Evolutionary conservation across 208 protist genomes (phyloP).

Genomic region (Endotrypanum monterogeii): DNA sequence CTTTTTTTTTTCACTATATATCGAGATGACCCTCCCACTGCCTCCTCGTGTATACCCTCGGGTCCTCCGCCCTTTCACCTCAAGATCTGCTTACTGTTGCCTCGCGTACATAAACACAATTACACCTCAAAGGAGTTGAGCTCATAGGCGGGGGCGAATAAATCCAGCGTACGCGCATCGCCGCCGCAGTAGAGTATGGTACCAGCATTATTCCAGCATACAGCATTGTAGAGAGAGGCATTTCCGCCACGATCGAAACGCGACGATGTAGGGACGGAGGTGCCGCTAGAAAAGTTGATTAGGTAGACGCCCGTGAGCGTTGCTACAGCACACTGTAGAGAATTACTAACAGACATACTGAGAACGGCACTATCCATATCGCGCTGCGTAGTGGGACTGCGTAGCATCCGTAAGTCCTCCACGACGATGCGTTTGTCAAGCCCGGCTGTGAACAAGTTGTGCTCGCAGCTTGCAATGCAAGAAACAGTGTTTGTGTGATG

Average conservation of each 20-base stretch:
- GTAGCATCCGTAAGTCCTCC: conserved; percentile 81
- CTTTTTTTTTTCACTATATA: not conserved
- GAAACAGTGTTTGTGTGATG: conserved; percentile 82
- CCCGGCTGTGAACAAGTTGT: conserved; percentile 83
- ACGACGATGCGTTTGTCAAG: conserved; percentile 79
- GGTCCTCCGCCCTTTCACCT: not conserved
- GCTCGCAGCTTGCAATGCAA: conserved; percentile 71
- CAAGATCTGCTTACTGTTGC: not conserved
- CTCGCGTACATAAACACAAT: not conserved
- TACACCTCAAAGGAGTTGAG: conserved; percentile 19
- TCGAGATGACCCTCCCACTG: not conserved
- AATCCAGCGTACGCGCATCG: conserved; percentile 70
- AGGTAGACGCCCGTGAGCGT: conserved; percentile 83
- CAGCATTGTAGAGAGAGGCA: conserved; percentile 73
- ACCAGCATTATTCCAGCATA: conserved; percentile 75
- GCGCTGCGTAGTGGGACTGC: conserved; percentile 28
- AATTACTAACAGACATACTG: conserved; percentile 62
- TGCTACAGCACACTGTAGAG: conserved; percentile 78
- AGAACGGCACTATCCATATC: conserved; percentile 86
- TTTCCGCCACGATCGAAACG: conserved; percentile 57
- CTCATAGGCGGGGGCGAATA: conserved; percentile 58
- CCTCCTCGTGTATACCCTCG: not conserved
- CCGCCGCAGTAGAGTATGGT: conserved; percentile 77
- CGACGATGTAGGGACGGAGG: conserved; percentile 44
- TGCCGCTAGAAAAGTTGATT: conserved; percentile 67